Conservation (phyloP, 148 eudicot species). For the Pouteria glomerata region DNA sequence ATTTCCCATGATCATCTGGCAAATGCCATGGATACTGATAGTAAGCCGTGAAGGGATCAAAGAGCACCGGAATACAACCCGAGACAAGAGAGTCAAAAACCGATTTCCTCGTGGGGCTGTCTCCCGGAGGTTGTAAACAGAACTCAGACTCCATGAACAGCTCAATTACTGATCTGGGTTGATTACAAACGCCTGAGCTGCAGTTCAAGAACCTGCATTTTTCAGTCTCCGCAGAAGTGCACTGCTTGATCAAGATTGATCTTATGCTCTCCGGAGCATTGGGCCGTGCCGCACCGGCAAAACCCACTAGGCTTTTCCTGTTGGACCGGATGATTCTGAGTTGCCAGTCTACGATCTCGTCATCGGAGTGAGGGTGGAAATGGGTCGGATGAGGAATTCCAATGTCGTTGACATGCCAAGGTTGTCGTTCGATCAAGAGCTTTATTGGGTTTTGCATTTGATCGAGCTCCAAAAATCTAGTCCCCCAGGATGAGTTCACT, state of each 20-base stretch:
- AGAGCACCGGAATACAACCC: slow-evolving; percentile 85
- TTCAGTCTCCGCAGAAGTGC: slow-evolving; percentile 20
- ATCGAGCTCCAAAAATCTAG: slow-evolving; percentile 39
- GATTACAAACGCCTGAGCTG: slow-evolving; percentile 26
- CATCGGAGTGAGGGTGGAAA: slow-evolving; percentile 70
- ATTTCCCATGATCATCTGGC: slow-evolving; percentile 49
- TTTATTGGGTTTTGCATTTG: slow-evolving; percentile 60
- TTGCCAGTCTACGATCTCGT: slow-evolving; percentile 53
- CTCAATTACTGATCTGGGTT: slow-evolving; percentile 33
- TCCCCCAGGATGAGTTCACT: slow-evolving; percentile 45
- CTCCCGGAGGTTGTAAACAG: slow-evolving; percentile 82
- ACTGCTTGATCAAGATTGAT: slow-evolving; percentile 52
- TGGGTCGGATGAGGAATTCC: slow-evolving; percentile 78
- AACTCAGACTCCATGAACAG: slow-evolving; percentile 68
- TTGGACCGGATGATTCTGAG: slow-evolving; percentile 21
- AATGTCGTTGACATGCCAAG: slow-evolving; percentile 69
- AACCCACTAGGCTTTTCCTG: slow-evolving; percentile 43
- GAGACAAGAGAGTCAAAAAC: slow-evolving; percentile 67
- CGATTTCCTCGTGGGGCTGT: slow-evolving; percentile 74
- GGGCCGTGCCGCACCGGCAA: slow-evolving; percentile 61
- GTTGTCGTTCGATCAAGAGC: slow-evolving; percentile 71
- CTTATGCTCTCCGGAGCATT: slow-evolving; percentile 39
- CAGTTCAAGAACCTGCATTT: slow-evolving; percentile 52
- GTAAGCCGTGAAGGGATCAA: slow-evolving; percentile 62
- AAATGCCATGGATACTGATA: slow-evolving; percentile 91